Conservation (phyloP, 495 filamentous ascomycete species). For the Hyphodiscus hymeniophilus region DNA sequence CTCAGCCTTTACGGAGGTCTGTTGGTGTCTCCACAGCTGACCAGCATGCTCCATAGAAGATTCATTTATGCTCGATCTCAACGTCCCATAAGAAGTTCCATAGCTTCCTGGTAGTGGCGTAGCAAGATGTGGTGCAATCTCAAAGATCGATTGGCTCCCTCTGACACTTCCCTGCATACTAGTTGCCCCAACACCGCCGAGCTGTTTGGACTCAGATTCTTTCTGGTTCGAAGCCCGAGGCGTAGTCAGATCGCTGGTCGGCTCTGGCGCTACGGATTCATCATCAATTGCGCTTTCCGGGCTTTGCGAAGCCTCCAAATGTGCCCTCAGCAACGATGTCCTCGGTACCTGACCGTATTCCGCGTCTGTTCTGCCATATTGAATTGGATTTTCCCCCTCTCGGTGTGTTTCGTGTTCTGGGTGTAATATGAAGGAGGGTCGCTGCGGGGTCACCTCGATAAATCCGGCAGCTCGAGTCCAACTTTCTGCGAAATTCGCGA, state of each 20-base stretch:
- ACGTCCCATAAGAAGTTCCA: constrained; percentile 67
- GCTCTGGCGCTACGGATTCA: constrained; percentile 10
- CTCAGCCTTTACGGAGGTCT: constrained; percentile 41
- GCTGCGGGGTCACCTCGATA: constrained; percentile 70
- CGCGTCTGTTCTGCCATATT: constrained; percentile 23
- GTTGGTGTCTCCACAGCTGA: constrained; percentile 63
- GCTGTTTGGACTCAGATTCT: constrained; percentile 27
- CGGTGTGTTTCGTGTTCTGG: constrained; percentile 26
- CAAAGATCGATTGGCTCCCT: constrained; percentile 41
- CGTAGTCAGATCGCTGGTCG: not conserved
- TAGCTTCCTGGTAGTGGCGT: constrained; percentile 63
- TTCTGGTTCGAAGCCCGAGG: constrained; percentile 27
- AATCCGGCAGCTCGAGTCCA: constrained; percentile 92
- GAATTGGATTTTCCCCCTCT: constrained; percentile 20
- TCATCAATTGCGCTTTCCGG: constrained; percentile 20
- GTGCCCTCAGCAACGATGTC: constrained; percentile 39
- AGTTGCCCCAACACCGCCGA: constrained; percentile 25
- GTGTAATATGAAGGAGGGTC: constrained; percentile 58
- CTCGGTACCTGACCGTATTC: constrained; percentile 30
- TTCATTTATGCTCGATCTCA: constrained; percentile 59
- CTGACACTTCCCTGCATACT: constrained; percentile 26
- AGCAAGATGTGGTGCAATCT: constrained; percentile 51
- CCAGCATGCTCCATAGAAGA: constrained; percentile 64
- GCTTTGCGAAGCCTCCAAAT: constrained; percentile 27
- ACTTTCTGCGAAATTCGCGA: constrained; percentile 88